phyloP scores from a whole-genome alignment of 148 eudicot species.

The Rhododendron simsii region DNA sequence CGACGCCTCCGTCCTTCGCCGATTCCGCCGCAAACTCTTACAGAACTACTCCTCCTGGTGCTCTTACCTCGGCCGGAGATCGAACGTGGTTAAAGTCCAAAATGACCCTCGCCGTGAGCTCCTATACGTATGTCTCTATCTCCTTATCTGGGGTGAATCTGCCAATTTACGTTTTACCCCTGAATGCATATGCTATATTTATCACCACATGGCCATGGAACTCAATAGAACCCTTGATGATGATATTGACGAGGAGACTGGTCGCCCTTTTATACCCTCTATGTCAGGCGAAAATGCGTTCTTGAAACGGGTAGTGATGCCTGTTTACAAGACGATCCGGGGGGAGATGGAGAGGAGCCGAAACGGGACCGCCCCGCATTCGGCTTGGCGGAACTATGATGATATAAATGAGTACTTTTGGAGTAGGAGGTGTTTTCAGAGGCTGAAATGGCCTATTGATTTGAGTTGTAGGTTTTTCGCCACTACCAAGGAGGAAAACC shows the following conservation, averaged over 20 bases:
- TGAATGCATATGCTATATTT: slow-evolving; percentile 79
- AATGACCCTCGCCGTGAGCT: slow-evolving; percentile 53
- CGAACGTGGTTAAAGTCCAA: slow-evolving; percentile 42
- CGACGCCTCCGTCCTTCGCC: slow-evolving; percentile 44
- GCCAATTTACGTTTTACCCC: slow-evolving; percentile 73
- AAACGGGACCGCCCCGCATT: slow-evolving; percentile 76
- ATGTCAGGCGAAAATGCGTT: slow-evolving; percentile 49
- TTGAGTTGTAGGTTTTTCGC: slow-evolving; percentile 44
- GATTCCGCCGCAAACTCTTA: slow-evolving; percentile 53
- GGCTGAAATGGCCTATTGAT: slow-evolving; percentile 78
- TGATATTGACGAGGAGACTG: slow-evolving; percentile 48
- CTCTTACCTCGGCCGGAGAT: slow-evolving; percentile 38
- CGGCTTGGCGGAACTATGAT: slow-evolving; percentile 96
- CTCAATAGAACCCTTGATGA: slow-evolving; percentile 54
- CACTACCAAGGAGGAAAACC: slow-evolving; percentile 16
- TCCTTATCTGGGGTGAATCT: slow-evolving; percentile 85
- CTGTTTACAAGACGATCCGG: slow-evolving; percentile 46
- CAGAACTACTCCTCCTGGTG: slow-evolving; percentile 70
- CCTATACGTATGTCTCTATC: slow-evolving; percentile 58
- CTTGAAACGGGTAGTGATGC: slow-evolving; percentile 45
- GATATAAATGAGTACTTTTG: slow-evolving; percentile 92
- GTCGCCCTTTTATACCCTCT: slow-evolving; percentile 41
- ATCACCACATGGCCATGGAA: slow-evolving; percentile 74
- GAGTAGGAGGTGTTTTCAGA: slow-evolving; percentile 70
- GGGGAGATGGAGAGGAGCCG: slow-evolving; percentile 59